These are phyloP conservation scores for Aspergillus funiculosus DNA, from an alignment of 495 filamentous ascomycete species.

Conservation along the genomic window DNA sequence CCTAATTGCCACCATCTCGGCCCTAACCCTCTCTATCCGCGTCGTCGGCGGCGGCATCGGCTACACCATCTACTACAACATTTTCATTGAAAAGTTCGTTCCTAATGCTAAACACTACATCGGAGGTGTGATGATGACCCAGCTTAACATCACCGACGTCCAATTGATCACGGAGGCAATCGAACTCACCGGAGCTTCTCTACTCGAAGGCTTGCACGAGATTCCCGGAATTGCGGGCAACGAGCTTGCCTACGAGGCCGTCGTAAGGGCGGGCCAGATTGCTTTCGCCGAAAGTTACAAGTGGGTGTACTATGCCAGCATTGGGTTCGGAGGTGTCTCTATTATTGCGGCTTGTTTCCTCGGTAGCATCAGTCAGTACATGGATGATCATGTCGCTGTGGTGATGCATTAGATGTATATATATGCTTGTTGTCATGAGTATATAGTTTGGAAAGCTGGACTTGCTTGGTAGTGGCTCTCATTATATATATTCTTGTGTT, in stretches of 20 bases:
- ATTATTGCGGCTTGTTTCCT: conserved; percentile 59
- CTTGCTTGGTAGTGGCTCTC: too few species aligned
- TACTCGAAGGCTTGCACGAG: conserved; percentile 46
- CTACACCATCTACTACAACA: conserved; percentile 71
- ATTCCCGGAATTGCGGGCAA: conserved; percentile 55
- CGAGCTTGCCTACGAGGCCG: conserved; percentile 47
- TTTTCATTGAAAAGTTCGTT: conserved; percentile 62
- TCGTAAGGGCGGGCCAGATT: conserved; percentile 57
- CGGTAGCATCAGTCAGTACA: conserved; percentile 58
- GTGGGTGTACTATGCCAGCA: conserved; percentile 62
- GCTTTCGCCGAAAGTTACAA: conserved; percentile 60
- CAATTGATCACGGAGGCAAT: conserved; percentile 44
- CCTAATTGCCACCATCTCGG: conserved; percentile 66
- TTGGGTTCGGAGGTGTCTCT: conserved; percentile 60
- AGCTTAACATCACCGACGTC: conserved; percentile 50
- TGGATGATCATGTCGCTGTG: conserved; percentile 65
- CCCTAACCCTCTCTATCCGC: conserved; percentile 67
- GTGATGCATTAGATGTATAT: conserved; percentile 36
- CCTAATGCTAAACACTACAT: conserved; percentile 48
- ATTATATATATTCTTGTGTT: too few species aligned
- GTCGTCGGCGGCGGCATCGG: conserved; percentile 66
- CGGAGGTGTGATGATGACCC: conserved; percentile 45
- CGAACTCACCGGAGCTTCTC: conserved; percentile 49
- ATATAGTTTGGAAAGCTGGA: too few species aligned
- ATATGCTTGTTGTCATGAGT: too few species aligned